Conservation (phyloP, 1,284 basidiomycete species). For the Cryptococcus maquisensis region DNA sequence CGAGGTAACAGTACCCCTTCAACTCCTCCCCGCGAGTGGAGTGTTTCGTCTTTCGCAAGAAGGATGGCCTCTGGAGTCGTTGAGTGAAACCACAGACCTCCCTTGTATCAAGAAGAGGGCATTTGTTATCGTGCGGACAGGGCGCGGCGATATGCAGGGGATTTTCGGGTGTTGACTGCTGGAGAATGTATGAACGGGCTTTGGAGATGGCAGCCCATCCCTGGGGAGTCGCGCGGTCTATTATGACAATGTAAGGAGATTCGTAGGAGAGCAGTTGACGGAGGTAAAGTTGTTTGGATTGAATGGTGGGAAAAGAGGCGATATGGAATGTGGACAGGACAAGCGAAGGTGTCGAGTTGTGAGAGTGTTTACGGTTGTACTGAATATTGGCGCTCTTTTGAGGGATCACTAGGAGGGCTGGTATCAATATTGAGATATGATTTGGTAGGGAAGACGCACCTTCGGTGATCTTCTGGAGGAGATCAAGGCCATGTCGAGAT, state of each 20-base stretch:
- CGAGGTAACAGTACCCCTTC: constrained; percentile 83
- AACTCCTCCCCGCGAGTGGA: constrained; percentile 77
- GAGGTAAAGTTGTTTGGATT: constrained; percentile 14
- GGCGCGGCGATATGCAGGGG: constrained; percentile 49
- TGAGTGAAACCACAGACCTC: constrained; percentile 79
- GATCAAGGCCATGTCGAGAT: constrained; percentile 38
- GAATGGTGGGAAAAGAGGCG: constrained; percentile 61
- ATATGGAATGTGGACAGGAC: constrained; percentile 83
- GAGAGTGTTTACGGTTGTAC: constrained; percentile 20
- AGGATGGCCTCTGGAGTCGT: constrained; percentile 76
- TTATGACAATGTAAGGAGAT: constrained; percentile 61
- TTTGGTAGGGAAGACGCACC: not conserved
- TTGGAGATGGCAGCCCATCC: constrained; percentile 81
- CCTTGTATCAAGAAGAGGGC: constrained; percentile 61
- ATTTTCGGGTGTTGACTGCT: constrained; percentile 21
- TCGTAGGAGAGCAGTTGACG: constrained; percentile 18
- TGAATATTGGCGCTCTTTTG: constrained; percentile 4
- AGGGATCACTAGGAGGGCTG: constrained; percentile 8
- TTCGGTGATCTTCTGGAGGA: constrained; percentile 23
- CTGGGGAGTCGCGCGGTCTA: constrained; percentile 72
- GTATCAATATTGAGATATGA: not conserved
- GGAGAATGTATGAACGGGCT: constrained; percentile 72
- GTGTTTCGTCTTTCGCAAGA: constrained; percentile 83
- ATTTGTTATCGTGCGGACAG: constrained; percentile 87
- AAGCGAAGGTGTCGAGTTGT: constrained; percentile 52